Conservation (phyloP, 2,329 filamentous ascomycete genomes). For the Pezizomycotina sp. region DNA sequence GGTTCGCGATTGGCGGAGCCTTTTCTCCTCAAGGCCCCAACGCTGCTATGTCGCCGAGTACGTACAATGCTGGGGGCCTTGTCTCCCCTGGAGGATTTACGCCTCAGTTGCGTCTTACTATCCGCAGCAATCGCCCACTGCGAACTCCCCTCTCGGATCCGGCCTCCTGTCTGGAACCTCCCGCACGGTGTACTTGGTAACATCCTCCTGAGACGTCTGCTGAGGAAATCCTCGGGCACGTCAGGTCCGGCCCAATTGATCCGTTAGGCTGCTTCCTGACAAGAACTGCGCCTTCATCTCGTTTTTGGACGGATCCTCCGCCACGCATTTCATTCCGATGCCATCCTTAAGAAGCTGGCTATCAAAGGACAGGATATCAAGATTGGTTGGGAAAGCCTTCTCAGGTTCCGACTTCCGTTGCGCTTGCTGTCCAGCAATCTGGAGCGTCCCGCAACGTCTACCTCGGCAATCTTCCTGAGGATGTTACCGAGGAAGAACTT, state of each 20-base stretch:
- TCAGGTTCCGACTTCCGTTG: slow-evolving; percentile 90
- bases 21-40: slow-evolving; percentile 64
- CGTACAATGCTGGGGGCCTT: slow-evolving; percentile 54
- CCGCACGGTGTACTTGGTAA: slow-evolving; percentile 96
- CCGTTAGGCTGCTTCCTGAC: slow-evolving; percentile 87
- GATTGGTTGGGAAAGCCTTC: slow-evolving; percentile 97
- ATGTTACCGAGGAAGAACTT: slow-evolving; percentile 77
- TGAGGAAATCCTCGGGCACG: slow-evolving; percentile 90
- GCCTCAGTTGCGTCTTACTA: slow-evolving; percentile 53
- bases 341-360: slow-evolving; percentile 97
- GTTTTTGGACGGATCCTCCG: slow-evolving; percentile 91
- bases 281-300: slow-evolving; percentile 99
- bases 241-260: slow-evolving; percentile 97
- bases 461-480: slow-evolving; percentile 79
- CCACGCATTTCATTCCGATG: slow-evolving; percentile 99
- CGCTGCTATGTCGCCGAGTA: slow-evolving; percentile 63
- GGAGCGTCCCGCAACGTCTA: slow-evolving; percentile 95
- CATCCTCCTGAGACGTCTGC: slow-evolving; percentile 93
- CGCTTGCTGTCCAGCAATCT: slow-evolving; percentile 92
- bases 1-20: slow-evolving; percentile 69
- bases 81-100: slow-evolving; percentile 72
- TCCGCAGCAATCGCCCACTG: slow-evolving; percentile 65
- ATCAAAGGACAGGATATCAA: slow-evolving; percentile 99
- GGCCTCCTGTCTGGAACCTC: slow-evolving; percentile 77
- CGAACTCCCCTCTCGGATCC: slow-evolving; percentile 60